A percentile compares a stretch with the other conserved stretches of the same genome.
Evolutionary conservation across 805 yeast species (phyloP).

Genomic region (Lipomyces lipofer): DNA sequence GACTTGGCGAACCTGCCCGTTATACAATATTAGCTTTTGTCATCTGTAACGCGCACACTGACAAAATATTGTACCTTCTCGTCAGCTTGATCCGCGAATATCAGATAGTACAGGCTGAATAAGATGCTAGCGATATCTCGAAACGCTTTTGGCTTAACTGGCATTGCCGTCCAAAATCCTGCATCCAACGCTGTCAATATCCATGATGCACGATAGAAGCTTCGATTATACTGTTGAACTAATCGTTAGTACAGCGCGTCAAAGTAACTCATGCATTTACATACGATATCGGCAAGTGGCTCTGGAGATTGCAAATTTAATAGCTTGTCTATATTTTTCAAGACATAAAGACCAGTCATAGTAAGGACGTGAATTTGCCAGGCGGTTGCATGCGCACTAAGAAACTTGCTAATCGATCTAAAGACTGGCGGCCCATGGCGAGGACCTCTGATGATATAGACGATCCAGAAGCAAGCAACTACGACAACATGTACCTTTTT

Average conservation of each 20-base stretch:
- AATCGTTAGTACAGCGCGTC: background rate
- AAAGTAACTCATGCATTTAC: no score
- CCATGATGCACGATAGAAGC: slow-evolving; percentile 37
- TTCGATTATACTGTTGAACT: slow-evolving; percentile 29
- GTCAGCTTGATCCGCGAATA: slow-evolving; percentile 38
- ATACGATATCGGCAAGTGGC: slow-evolving; percentile 33
- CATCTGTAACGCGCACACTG: background rate
- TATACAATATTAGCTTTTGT: background rate
- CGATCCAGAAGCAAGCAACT: slow-evolving; percentile 34
- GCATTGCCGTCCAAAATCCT: slow-evolving; percentile 40
- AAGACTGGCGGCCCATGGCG: slow-evolving; percentile 35
- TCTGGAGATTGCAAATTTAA: slow-evolving; percentile 35
- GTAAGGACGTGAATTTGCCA: slow-evolving; percentile 38
- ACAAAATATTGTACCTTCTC: no score
- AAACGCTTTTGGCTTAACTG: slow-evolving; percentile 28
- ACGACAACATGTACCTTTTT: slow-evolving; percentile 35
- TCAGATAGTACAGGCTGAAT: slow-evolving; percentile 34
- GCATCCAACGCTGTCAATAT: slow-evolving; percentile 38
- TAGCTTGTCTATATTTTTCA: slow-evolving; percentile 37
- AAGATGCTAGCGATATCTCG: slow-evolving; percentile 34
- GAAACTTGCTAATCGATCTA: slow-evolving; percentile 22
- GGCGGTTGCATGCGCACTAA: slow-evolving; percentile 33
- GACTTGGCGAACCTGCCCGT: slow-evolving; percentile 29
- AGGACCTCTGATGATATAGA: slow-evolving; percentile 33
- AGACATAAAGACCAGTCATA: slow-evolving; percentile 35